Evolutionary conservation across 345 rosid genomes (phyloP), one percentile per base, ranked within the genome.

Genomic region (Anacardium occidentale): DNA sequence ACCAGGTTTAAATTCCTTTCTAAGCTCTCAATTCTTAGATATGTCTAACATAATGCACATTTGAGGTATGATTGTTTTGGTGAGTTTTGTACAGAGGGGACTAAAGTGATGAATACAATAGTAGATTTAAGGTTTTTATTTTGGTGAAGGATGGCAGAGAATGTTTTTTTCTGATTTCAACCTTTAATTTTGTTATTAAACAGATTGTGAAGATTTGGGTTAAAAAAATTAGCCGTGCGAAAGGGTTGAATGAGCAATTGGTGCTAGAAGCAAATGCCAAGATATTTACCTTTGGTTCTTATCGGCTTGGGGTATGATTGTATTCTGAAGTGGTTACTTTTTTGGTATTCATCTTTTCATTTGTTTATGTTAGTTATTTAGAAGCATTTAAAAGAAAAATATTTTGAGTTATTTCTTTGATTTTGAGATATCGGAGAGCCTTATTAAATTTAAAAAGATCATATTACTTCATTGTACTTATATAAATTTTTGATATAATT

Each of bases 261-360:
- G 88, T 95, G 77, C 94, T 87, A 52, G 98, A 92, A 82, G 99
- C 98, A 13, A 95, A 95, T 84, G 99, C 99, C 6, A 90, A 92
- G 86, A 91, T 95, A 80, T 95, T 92, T 87, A 95, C 99, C 15
- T 91, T 91, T 83, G 99, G 99, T 80, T 92, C 99, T 70, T 92
- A 95, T 81, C 96, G 99, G 15, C 84, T 91, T 65, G 99, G 99
- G 98, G 99, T 95, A 92, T 80, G 84, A 32, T 58, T 73, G 22
- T 17, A 25, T 57, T 58, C 64, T 24, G 52, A 51, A 47, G 17
- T 42, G 40, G 57, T 70, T 73, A 5, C 59, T 48, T 66, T 67
- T 48, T 45, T 75, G 42, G 57, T 64, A 44, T 62, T 54, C 34
- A 22, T 51, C 29, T 71, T 75, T 68, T 40, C 8, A 29, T 42